Percentiles rank a stretch among this genome's conserved stretches.
Evolutionary conservation across 2,329 filamentous ascomycete species (phyloP).

Genomic region (Aspergillus calidoustus): DNA sequence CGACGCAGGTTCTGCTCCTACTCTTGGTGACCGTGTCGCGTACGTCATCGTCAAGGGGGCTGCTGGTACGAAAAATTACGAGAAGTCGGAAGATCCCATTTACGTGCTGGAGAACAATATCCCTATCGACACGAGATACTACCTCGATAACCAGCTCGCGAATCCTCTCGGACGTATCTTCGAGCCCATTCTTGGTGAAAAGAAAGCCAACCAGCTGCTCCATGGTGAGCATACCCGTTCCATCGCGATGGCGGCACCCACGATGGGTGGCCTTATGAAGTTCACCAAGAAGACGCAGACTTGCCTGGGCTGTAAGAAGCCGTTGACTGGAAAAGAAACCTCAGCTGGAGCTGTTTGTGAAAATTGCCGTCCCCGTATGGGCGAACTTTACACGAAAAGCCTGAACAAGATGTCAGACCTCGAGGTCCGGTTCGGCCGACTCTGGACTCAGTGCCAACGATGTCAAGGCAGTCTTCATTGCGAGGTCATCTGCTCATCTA

Average conservation of each 20-base stretch:
- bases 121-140: slow-evolving; percentile 97
- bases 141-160: slow-evolving; percentile 95
- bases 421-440: slow-evolving; percentile 85
- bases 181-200: slow-evolving; percentile 94
- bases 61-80: slow-evolving; percentile 89
- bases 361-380: slow-evolving; percentile 81
- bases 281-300: slow-evolving; percentile 98
- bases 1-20: slow-evolving; percentile 90
- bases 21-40: slow-evolving; percentile 90
- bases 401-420: slow-evolving; percentile 87
- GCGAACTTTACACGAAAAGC: slow-evolving; percentile 92
- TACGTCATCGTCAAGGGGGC: slow-evolving; percentile 97
- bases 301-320: slow-evolving; percentile 99
- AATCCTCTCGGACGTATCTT: slow-evolving; percentile 96
- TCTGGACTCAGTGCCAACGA: slow-evolving; percentile 98
- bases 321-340: slow-evolving; percentile 78
- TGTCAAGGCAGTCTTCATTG: slow-evolving; percentile 98
- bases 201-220: slow-evolving; percentile 82
- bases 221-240: slow-evolving; percentile 94
- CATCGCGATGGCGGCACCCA: slow-evolving; percentile 89
- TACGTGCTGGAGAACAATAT: slow-evolving; percentile 97
- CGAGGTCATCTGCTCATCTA: slow-evolving; percentile 94
- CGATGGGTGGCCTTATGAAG: slow-evolving; percentile 94
- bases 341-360: slow-evolving; percentile 83
- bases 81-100: slow-evolving; percentile 95